phyloP scores from a whole-genome alignment of 768 basidiomycete genomes.

The Amanita exitialis region DNA sequence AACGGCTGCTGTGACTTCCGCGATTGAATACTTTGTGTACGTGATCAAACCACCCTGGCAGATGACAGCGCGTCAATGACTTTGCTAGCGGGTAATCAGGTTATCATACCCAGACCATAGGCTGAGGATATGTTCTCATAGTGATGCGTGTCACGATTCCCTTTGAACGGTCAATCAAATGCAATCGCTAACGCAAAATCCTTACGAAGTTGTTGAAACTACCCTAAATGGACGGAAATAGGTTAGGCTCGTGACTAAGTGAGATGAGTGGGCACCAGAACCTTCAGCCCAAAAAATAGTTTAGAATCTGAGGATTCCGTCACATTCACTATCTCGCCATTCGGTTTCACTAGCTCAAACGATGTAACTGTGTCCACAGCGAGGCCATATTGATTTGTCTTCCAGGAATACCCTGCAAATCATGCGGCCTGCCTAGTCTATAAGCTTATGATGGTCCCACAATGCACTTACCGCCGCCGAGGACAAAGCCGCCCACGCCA shows the following conservation, averaged over 20 bases:
- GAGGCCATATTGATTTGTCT: constrained; percentile 51
- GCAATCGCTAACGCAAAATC: not conserved
- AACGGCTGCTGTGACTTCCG: constrained; percentile 24
- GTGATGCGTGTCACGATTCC: constrained; percentile 55
- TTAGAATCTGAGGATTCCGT: constrained; percentile 22
- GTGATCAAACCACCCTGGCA: constrained; percentile 41
- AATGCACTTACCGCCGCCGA: constrained; percentile 32
- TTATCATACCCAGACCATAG: constrained; percentile 45
- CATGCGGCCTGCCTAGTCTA: not conserved
- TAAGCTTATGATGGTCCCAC: not conserved
- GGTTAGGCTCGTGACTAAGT: not conserved
- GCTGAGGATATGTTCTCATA: constrained; percentile 42
- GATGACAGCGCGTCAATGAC: not conserved
- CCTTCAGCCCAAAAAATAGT: constrained; percentile 34
- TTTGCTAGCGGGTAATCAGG: no score
- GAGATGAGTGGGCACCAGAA: constrained; percentile 1
- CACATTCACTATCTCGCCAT: constrained; percentile 31
- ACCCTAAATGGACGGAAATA: constrained; percentile 25
- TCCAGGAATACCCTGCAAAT: constrained; percentile 49
- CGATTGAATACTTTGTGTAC: constrained; percentile 14
- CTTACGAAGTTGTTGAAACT: constrained; percentile 50
- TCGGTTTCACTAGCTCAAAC: constrained; percentile 49
- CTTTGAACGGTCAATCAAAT: constrained; percentile 11
- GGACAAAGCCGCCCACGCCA: constrained; percentile 35
- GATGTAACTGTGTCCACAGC: constrained; percentile 42